Evolutionary conservation across 148 eudicot genomes (phyloP), one percentile per base, ranked within the genome.

Genomic region (Vaccinium macrocarpon): DNA sequence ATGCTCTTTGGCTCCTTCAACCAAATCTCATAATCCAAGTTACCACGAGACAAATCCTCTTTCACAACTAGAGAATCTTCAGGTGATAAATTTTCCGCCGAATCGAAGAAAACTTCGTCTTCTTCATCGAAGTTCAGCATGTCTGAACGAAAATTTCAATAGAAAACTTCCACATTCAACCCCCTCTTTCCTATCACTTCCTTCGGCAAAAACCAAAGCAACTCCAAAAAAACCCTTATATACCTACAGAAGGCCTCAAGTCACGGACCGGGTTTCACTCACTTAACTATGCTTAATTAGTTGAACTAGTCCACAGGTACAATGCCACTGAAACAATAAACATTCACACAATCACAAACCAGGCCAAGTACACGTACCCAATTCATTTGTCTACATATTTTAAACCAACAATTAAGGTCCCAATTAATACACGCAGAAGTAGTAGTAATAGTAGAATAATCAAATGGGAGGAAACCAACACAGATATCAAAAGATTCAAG

Each of bases 31-130:
- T 74, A 88, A 38, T 86, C 89, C 6, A 87, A 87, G 3, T 61
- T 85, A 57, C 50, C 77, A 85, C 35, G 5, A 5, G 57, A 70
- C 14, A 66, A 49, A 7, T 90, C 87, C 46, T 81, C 76, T 56
- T 72, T 72, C 21, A 48, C 79, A 83, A 80, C 84, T 82, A 52
- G 49, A 29, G 89, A 85, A 62, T 90, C 91, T 68, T 89, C 89
- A 19, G 73, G 83, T 56, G 88, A 82, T 79, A 94, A 85, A 23
- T 70, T 75, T 76, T 91, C 91, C 2, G 64, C 51, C n/a, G 90
- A 82, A 82, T 95, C 97, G 85, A 90, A 90, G 88, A 92, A 95
- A 76, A 84, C 87, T 49, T 91, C 94, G 70, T 90, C 95, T 71
- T 79, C 79, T 77, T 82, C 89, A 86, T 78, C 85, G 72, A 84